Evolutionary conservation across 139 green algal genomes (phyloP), one percentile per base, ranked within the genome.

Genomic region (Coccomyxa sp.): DNA sequence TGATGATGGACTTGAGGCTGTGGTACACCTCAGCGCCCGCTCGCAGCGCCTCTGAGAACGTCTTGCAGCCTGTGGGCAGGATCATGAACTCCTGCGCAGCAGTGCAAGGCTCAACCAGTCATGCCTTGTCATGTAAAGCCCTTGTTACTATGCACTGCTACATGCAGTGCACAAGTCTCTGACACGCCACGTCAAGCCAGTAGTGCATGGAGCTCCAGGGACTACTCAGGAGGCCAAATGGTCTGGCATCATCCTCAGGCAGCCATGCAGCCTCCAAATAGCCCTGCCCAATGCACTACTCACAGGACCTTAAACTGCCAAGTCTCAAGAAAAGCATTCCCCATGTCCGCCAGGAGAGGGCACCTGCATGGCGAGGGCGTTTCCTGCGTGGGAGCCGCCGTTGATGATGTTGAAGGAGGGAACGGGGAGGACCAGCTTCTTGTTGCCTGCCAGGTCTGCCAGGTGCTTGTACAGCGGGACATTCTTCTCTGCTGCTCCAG

Each of bases 391-490:
- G 83, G 86, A 91, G 73, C 96, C 95, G 64, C 97, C 97, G 82
- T 99, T 99, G 91, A 99, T 99, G 80, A 99, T 97, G 89, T 99
- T 99, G 92, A 99, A 98, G 38, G 92, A 90, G 33, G 97, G 97
- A 75, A 99, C 97, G 6, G 97, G 97, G 84, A 99, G 94, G n/a
- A 93, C 89, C 81, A 98, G 87, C 91, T 98, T 97, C 75, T 39
- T 87, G 86, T 97, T 98, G 71, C 95, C 95, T 31, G 95, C 94
- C 69, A 99, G 90, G 72, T 96, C 89, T 38, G 93, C 91, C 18
- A 98, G 94, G 88, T 98, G 93, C 83, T 90, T 94, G 91, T 98
- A 99, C 80, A 99, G 90, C 5, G 97, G 97, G 29, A 99, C 78
- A 39, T 90, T 92, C 90, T 97, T 97, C 87, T 97, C 93, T 29